A percentile compares a stretch with the other conserved stretches of the same genome.
phyloP scores from a whole-genome alignment of 2,329 filamentous ascomycete species.

The Trichoderma koningii region DNA sequence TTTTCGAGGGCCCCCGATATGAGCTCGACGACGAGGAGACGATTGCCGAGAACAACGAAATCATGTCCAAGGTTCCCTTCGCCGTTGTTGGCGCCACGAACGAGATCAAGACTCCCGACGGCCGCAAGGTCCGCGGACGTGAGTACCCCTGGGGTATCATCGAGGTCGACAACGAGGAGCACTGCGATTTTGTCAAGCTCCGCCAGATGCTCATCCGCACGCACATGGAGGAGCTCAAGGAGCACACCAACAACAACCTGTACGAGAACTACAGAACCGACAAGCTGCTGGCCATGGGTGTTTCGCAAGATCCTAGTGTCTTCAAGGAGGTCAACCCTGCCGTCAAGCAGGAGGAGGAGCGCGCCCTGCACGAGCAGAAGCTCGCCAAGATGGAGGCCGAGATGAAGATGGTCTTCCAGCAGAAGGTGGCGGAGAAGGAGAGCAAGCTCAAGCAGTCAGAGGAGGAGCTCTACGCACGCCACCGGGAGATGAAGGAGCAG shows the following conservation, averaged over 20 bases:
- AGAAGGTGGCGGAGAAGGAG: slow-evolving; percentile 99
- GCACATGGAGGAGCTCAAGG: slow-evolving; percentile 99
- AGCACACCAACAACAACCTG: slow-evolving; percentile 97
- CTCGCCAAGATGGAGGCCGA: slow-evolving; percentile 99
- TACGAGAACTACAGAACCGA: slow-evolving; percentile 99
- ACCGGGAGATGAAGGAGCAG: slow-evolving; percentile 99
- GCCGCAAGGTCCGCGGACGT: slow-evolving; percentile 93
- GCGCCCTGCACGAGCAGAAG: slow-evolving; percentile 97
- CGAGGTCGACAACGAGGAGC: slow-evolving; percentile 99
- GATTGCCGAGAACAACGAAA: slow-evolving; percentile 99
- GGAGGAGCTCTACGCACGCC: slow-evolving; percentile 95
- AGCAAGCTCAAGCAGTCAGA: slow-evolving; percentile 99
- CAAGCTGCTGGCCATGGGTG: slow-evolving; percentile 98
- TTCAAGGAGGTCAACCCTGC: slow-evolving; percentile 99
- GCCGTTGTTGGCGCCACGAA: slow-evolving; percentile 96
- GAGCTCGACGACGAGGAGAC: slow-evolving; percentile 99
- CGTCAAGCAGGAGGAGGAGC: slow-evolving; percentile 99
- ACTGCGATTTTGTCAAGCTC: slow-evolving; percentile 99
- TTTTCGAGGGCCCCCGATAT: slow-evolving; percentile 97
- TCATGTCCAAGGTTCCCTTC: slow-evolving; percentile 99
- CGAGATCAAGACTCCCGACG: slow-evolving; percentile 88
- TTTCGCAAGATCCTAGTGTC: slow-evolving; percentile 96
- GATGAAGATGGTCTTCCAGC: slow-evolving; percentile 99
- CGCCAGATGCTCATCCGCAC: slow-evolving; percentile 99
- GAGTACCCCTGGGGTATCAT: slow-evolving; percentile 98